Conservation (phyloP, 192 early-diverging fungal species). For the Backusella macrospora region DNA sequence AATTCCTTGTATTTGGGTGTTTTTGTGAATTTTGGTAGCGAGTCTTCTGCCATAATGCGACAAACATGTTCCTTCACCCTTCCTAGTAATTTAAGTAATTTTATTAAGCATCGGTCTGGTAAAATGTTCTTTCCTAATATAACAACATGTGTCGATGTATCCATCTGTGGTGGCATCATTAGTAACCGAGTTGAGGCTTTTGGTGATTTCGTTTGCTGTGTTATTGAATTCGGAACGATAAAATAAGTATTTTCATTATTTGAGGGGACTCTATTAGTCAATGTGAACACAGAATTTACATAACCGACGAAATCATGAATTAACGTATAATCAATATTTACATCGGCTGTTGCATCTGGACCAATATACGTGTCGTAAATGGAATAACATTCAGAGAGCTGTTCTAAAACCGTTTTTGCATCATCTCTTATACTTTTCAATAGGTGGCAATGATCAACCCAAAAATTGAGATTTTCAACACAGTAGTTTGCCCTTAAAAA, state of each 20-base stretch:
- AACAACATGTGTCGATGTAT: background rate
- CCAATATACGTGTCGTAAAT: slow-evolving; percentile 55
- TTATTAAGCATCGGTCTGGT: slow-evolving; percentile 22
- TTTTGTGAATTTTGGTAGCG: slow-evolving; percentile 34
- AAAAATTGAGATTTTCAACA: slow-evolving; percentile 73
- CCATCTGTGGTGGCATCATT: slow-evolving; percentile 8
- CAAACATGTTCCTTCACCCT: slow-evolving; percentile 39
- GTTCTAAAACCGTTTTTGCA: slow-evolving; percentile 36
- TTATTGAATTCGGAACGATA: background rate
- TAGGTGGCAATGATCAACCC: slow-evolving; percentile 51
- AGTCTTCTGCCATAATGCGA: slow-evolving; percentile 43
- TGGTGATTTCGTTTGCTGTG: background rate
- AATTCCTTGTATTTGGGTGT: slow-evolving; percentile 29
- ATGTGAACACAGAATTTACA: slow-evolving; percentile 20
- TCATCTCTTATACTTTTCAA: slow-evolving; percentile 38
- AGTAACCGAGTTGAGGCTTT: background rate
- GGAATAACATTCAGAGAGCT: slow-evolving; percentile 47
- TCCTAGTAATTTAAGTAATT: slow-evolving; percentile 30
- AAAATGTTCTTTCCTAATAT: slow-evolving; percentile 21
- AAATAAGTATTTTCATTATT: background rate
- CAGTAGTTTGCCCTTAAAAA: slow-evolving; percentile 69
- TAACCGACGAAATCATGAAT: slow-evolving; percentile 47
- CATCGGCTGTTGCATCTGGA: slow-evolving; percentile 38
- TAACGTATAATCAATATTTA: slow-evolving; percentile 58
- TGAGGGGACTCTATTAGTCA: background rate